Evolutionary conservation across 768 basidiomycete species (phyloP).

Genomic region (Lentinula edodes): DNA sequence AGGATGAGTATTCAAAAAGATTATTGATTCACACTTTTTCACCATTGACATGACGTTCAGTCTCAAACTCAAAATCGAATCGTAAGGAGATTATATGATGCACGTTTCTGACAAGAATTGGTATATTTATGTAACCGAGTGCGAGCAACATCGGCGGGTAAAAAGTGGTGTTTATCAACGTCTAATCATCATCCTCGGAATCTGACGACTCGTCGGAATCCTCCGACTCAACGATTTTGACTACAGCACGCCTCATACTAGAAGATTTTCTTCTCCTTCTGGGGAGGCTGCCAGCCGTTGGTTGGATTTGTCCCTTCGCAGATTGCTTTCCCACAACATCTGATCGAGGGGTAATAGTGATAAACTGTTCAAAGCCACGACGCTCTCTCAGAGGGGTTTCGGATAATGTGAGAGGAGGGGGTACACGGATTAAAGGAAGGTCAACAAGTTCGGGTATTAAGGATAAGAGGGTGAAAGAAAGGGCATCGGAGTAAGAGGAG

Average conservation of each 20-base stretch:
- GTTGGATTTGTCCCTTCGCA: constrained; percentile 1
- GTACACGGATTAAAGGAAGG: background rate
- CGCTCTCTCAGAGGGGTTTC: constrained; percentile 1
- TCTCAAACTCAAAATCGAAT: too few species aligned
- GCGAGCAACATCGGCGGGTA: too few species aligned
- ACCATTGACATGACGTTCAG: too few species aligned
- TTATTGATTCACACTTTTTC: too few species aligned
- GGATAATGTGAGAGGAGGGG: background rate
- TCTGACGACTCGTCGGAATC: background rate
- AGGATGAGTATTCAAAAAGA: too few species aligned
- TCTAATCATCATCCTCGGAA: background rate
- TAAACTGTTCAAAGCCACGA: background rate
- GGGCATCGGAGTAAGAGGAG: background rate
- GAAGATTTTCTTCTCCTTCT: background rate
- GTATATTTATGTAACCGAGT: too few species aligned
- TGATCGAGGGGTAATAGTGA: background rate
- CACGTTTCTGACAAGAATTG: too few species aligned
- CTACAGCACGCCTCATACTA: too few species aligned
- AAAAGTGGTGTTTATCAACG: background rate
- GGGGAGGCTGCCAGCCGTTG: background rate
- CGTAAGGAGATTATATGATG: too few species aligned
- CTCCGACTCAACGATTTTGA: too few species aligned
- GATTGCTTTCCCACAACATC: background rate
- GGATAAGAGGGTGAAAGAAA: background rate
- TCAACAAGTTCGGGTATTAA: background rate